Base-by-base conservation (phyloP, 768 basidiomycete genomes). In the Rossbeevera mucosa region DNA sequence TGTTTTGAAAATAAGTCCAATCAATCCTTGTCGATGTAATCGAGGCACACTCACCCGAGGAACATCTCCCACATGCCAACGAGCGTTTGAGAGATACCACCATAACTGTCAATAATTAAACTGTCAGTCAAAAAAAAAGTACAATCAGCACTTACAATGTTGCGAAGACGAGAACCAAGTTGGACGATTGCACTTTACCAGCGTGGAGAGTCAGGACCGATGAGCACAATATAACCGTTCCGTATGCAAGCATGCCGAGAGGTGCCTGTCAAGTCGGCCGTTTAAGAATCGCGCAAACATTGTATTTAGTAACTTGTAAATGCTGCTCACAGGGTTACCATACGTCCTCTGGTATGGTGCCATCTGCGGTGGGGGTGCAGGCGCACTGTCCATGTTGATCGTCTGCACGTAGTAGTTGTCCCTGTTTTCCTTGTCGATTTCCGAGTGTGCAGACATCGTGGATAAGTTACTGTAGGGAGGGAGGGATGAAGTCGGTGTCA, bases 31-130 rank as follows among this genome's bases (percentile, higher is more conserved):
- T 13, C 7, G 14, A 24, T 20, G 44, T 41, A 21, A 13, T 36
- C 48, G 21, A 38, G 42, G 2, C 14, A 18, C n/a, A 44, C 65
- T 47, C 47, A 59, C 64, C 64, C 64, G 25, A 68, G 64, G 56
- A 60, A 65, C 56, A 65, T 63, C 25, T 68, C 64, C 64, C 66
- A 68, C 64, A 68, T 64, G 36, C 66, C 64, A 7, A 65, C 64
- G 8, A 65, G 51, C 4, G 64, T 63, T 45, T 65, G 66, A 16
- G 63, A 59, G 44, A 68, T 68, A 40, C 66, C 64, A 8, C 66
- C 66, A 28, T 68, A 65, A 53, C 66, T 65, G n/a, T 29, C 43
- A 50, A 28, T 8, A 30, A 18, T 30, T 58, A 20, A 56, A 43
- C 4, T 8, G 21, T 21, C 31, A 16, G 9, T 29, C 9, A 38